Base-by-base conservation (phyloP, 1,139 yeast species). In the Kodamaea sp. region DNA sequence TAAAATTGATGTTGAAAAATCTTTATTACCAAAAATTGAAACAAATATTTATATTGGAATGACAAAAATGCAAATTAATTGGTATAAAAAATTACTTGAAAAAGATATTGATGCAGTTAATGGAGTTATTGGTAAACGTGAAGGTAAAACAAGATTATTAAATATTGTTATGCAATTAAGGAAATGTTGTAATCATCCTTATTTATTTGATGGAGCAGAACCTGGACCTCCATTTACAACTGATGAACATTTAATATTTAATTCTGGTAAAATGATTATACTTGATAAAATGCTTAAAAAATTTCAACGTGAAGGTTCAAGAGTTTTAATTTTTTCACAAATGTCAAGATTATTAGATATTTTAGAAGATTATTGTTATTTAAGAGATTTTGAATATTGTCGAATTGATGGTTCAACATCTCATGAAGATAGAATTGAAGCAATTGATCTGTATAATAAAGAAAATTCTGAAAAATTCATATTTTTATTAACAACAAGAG, bases 171-270 rank as follows among this genome's bases (percentile, higher is more conserved):
- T 92, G 98, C 98, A 92, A 61, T 70, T 92, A 48, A 76, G 97
- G 52, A 92, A 92, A 61, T 92, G 97, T 61, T 92, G 97, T 61
- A 92, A 92, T 55, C 98, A 92, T 62, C 98, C 98, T 0, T 92
- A 92, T 60, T 67, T 92, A 37, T 92, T 92, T 54, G 97, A 92
- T 58, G 97, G 98, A 30, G 98, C 98, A 1, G 98, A 92, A 60
- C 97, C 97, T 0, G 98, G 98, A 7, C 98, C 98, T 3, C 98
- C 98, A 1, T 92, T 77, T 57, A 90, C 97, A 2, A 92, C 96
- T 1, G 98, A 90, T 59, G 97, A 90, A 57, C 97, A 92, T 63
- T 71, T 92, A 49, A 82, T 92, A 8, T 81, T 60, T 60, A 92
- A 92, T 58, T 75, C 95, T 8, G 96, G 96, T 27, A 92, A 92